Percentiles rank a stretch among this genome's conserved stretches.
phyloP scores from a whole-genome alignment of 1,284 basidiomycete genomes.

The Sporisorium exsertum region DNA sequence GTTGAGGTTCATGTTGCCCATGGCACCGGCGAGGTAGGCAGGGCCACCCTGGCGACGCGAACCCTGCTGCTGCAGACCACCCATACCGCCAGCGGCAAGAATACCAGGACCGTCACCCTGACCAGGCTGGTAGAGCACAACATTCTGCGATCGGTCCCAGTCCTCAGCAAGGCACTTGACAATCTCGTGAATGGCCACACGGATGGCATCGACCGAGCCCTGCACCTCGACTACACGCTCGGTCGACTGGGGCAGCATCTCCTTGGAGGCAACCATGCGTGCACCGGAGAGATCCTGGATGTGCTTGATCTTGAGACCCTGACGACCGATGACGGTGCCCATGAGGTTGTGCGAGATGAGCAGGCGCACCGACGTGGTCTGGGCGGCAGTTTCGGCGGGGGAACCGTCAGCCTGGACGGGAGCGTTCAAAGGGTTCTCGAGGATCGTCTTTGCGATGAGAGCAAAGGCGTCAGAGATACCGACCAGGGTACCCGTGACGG shows the following conservation, averaged over 20 bases:
- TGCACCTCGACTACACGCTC: slow-evolving; percentile 93
- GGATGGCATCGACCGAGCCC: slow-evolving; percentile 89
- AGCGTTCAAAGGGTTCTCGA: slow-evolving; percentile 70
- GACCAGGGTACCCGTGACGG: slow-evolving; percentile 89
- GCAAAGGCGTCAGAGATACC: slow-evolving; percentile 95
- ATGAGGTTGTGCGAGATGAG: slow-evolving; percentile 69
- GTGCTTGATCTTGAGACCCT: slow-evolving; percentile 70
- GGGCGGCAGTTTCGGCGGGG: slow-evolving; percentile 77
- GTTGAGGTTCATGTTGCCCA: slow-evolving; percentile 42
- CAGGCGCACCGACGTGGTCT: slow-evolving; percentile 86
- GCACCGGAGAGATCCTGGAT: slow-evolving; percentile 69
- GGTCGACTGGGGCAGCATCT: slow-evolving; percentile 69
- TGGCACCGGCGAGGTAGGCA: slow-evolving; percentile 69
- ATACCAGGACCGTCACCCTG: slow-evolving; percentile 70
- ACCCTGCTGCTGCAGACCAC: slow-evolving; percentile 63
- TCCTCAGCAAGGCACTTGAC: slow-evolving; percentile 94
- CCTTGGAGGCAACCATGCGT: slow-evolving; percentile 70
- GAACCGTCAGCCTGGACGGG: slow-evolving; percentile 72
- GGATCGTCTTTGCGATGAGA: slow-evolving; percentile 92
- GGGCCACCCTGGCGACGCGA: slow-evolving; percentile 57
- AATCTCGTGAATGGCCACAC: slow-evolving; percentile 92
- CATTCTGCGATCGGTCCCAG: slow-evolving; percentile 84
- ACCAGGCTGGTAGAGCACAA: slow-evolving; percentile 90
- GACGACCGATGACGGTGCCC: slow-evolving; percentile 69
- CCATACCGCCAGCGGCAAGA: slow-evolving; percentile 71